Evolutionary conservation across 129 eudicot genomes (phyloP), one percentile per base, ranked within the genome.

Genomic region (Flaveria trinervia): DNA sequence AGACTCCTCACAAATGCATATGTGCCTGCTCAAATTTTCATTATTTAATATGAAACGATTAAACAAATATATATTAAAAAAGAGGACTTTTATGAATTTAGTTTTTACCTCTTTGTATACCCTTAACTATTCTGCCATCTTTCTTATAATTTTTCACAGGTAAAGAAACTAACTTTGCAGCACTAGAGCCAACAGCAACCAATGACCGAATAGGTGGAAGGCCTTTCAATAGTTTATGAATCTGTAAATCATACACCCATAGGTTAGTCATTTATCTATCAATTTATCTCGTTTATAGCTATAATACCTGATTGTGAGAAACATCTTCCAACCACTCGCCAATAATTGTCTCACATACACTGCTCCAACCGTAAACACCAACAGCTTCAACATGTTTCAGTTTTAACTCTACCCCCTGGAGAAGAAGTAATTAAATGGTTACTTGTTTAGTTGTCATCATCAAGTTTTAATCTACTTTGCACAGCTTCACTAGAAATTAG

Each of bases 261-360:
- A 70, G 74, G 55, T 45, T 36, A 61, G 45, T 45, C 25, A 60
- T 61, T 22, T 71, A 65, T 56, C 26, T 25, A 46, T 23, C 17
- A 48, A 7, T 3, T 18, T 43, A 39, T 54, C 26, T 18, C 41
- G 65, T 9, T 52, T 15, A 56, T 16, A 55, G 17, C 18, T 51
- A 30, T 55, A 45, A 64, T 80, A 93, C 98, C 97, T 94, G 99
- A 83, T 91, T 91, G 70, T 89, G 96, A 76, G 97, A 91, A 57
- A 94, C 88, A 64, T 94, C 99, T 85, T 89, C 96, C 85, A 94
- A 79, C 99, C 99, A 94, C 81, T 94, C 97, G 80, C 96, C 96
- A 55, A 89, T 20, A 61, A 86, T 85, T n/a, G 89, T 86, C 82
- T 94, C 97, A 71, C 90, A 78, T 46, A 94, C 87, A 71, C 85